phyloP scores from a whole-genome alignment of 345 rosid genomes.

The Boechera stricta region DNA sequence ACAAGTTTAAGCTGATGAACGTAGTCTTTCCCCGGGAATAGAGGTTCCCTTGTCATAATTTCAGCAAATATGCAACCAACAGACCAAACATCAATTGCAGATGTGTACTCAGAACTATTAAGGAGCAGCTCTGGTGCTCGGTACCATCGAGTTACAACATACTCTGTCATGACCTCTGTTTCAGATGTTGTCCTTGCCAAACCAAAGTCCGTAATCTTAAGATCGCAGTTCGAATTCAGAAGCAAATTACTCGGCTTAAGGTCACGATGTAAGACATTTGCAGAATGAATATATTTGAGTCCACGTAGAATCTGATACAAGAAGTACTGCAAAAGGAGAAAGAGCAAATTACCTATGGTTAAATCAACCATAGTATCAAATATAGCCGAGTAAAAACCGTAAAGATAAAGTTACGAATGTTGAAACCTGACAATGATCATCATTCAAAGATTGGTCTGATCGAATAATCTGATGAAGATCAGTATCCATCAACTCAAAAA shows the following conservation, averaged over 20 bases:
- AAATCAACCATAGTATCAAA: neutral
- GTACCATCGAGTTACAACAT: constrained; percentile 70
- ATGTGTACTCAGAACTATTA: constrained; percentile 61
- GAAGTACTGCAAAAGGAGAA: constrained; percentile 52
- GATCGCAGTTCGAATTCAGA: constrained; percentile 62
- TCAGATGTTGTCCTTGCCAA: constrained; percentile 67
- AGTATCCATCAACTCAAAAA: constrained; percentile 63
- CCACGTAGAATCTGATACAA: constrained; percentile 66
- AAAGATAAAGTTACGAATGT: constrained; percentile 6
- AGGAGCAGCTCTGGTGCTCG: constrained; percentile 68
- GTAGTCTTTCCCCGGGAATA: constrained; percentile 66
- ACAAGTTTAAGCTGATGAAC: constrained; percentile 63
- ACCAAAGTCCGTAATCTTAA: constrained; percentile 66
- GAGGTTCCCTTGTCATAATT: constrained; percentile 56
- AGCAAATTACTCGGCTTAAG: constrained; percentile 66
- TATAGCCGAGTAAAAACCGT: neutral
- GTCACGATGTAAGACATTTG: constrained; percentile 65
- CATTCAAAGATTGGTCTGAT: constrained; percentile 55
- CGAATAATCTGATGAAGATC: constrained; percentile 70
- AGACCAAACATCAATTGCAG: constrained; percentile 73
- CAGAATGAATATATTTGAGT: constrained; percentile 67
- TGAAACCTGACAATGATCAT: constrained; percentile 65
- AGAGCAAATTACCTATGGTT: neutral
- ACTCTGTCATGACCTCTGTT: constrained; percentile 69
- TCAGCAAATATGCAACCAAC: constrained; percentile 71